Percentiles rank a stretch among this genome's conserved stretches.
These are phyloP conservation scores for Eucalyptus erythrocorys DNA, from an alignment of 345 rosid species.

Conservation along the genomic window DNA sequence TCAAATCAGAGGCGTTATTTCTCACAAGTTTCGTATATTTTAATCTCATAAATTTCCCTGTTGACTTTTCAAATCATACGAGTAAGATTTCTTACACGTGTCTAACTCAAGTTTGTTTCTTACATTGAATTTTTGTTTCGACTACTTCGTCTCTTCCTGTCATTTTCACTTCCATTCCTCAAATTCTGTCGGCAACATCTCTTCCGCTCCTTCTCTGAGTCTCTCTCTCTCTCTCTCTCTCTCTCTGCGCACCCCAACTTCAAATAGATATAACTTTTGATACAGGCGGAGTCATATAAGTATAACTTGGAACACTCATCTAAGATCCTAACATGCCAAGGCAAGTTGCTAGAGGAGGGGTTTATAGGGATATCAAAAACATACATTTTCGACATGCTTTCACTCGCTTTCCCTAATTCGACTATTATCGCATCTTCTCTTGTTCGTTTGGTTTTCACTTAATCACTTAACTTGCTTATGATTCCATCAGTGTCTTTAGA, in stretches of 20 bases:
- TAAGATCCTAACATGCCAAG: background rate
- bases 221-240: background rate
- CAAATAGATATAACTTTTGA: background rate
- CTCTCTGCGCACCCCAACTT: background rate
- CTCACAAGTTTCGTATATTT: fast-evolving
- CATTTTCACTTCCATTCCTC: background rate
- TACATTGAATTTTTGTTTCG: background rate
- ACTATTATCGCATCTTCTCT: background rate
- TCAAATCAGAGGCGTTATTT: no score
- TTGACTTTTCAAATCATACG: background rate
- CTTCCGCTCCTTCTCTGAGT: background rate
- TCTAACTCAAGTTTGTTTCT: fast-evolving
- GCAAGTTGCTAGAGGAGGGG: background rate
- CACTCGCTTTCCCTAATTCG: background rate
- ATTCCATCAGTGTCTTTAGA: background rate
- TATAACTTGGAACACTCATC: background rate
- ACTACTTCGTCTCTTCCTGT: background rate
- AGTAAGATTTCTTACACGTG: fast-evolving
- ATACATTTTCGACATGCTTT: background rate
- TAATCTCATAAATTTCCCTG: background rate
- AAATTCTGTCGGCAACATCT: background rate
- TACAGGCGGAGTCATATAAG: background rate
- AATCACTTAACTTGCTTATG: background rate
- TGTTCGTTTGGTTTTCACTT: fast-evolving
- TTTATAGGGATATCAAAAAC: background rate